Conservation (phyloP, 164 flowering plant species). For the Euptelea pleiosperma region DNA sequence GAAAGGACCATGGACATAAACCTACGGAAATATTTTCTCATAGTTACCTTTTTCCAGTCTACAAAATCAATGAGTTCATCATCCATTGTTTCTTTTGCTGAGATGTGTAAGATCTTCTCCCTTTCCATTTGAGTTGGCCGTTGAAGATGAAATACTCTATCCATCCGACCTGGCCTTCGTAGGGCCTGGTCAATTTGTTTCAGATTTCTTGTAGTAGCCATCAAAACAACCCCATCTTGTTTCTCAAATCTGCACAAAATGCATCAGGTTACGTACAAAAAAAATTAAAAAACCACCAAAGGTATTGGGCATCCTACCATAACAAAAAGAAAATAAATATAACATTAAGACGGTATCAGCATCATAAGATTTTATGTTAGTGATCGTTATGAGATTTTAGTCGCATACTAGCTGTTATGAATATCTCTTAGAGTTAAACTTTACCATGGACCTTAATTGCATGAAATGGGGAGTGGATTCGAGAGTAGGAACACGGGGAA, state of each 20-base stretch:
- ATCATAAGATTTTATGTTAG: neutral
- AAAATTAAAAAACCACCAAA: too few relatives aligned
- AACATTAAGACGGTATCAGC: too few relatives aligned
- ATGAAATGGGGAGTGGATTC: too few relatives aligned
- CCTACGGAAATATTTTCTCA: neutral
- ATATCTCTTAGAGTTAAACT: too few relatives aligned
- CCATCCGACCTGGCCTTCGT: slow-evolving; percentile 94
- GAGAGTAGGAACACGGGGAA: too few relatives aligned
- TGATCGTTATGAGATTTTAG: neutral
- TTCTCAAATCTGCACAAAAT: slow-evolving; percentile 76
- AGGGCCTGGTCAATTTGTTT: slow-evolving; percentile 87
- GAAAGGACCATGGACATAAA: slow-evolving; percentile 1
- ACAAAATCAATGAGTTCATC: slow-evolving; percentile 67
- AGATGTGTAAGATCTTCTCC: slow-evolving; percentile 60
- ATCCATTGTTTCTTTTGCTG: slow-evolving; percentile 93
- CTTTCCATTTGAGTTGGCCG: slow-evolving; percentile 79
- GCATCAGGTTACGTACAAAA: neutral
- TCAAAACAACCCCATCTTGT: slow-evolving; percentile 96
- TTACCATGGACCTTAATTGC: too few relatives aligned
- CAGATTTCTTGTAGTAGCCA: slow-evolving; percentile 88
- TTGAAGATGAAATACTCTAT: slow-evolving; percentile 87
- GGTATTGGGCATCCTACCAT: neutral
- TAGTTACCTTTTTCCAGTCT: slow-evolving; percentile 82
- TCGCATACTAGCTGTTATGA: too few relatives aligned
- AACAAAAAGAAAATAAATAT: too few relatives aligned